A percentile compares a stretch with the other conserved stretches of the same genome.
phyloP scores from a whole-genome alignment of 768 basidiomycete genomes.

The Rhodotorula graminis region DNA sequence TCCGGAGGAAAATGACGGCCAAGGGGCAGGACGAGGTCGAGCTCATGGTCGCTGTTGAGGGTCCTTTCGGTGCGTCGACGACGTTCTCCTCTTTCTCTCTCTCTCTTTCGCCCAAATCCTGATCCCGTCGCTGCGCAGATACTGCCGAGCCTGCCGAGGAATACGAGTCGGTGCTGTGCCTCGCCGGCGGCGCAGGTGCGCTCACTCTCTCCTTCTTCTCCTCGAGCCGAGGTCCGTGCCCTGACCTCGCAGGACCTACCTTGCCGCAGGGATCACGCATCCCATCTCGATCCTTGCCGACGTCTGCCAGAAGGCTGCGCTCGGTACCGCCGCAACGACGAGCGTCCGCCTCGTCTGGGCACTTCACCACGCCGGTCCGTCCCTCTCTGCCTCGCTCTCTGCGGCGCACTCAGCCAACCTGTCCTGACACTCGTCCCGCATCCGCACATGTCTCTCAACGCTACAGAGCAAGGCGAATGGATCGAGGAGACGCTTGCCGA shows the following conservation, averaged over 20 bases:
- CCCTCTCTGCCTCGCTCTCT: background rate
- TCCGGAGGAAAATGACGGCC: background rate
- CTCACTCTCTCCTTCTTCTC: background rate
- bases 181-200: conserved; percentile 34
- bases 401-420: too few relatives aligned
- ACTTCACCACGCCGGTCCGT: conserved; percentile 11
- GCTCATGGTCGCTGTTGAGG: conserved; percentile 27
- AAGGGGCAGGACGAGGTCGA: background rate
- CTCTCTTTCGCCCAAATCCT: too few relatives aligned
- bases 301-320: conserved; percentile 1
- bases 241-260: too few relatives aligned
- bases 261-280: conserved; percentile 28
- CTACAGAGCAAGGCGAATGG: conserved; percentile 21
- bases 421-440: too few relatives aligned
- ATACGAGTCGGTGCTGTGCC: conserved; percentile 20
- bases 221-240: background rate
- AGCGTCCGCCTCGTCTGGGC: conserved; percentile 27
- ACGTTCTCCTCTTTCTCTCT: too few relatives aligned
- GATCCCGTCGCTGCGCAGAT: too few relatives aligned
- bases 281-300: conserved; percentile 3
- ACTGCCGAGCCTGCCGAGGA: background rate
- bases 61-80: conserved; percentile 21
- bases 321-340: background rate
- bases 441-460: too few relatives aligned
- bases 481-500: background rate